Base-by-base conservation (phyloP, 2,329 filamentous ascomycete species). In the Beauveria sp. region DNA sequence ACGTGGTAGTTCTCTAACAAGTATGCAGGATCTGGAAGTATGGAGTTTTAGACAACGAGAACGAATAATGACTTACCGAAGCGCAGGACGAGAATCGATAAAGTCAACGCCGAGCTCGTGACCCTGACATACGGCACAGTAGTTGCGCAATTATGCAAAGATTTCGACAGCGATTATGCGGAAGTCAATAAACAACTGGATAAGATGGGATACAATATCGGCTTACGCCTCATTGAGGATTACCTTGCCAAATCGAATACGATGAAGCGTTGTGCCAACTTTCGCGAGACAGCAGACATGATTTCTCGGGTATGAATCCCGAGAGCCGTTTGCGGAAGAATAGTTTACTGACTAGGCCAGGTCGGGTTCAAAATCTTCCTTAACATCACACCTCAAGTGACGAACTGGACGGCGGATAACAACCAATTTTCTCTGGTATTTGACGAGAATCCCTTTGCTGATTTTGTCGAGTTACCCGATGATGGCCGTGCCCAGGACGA, bases 201-300 rank as follows among this genome's bases (percentile, higher is more conserved):
- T 73, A 96, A 93, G 78, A 99, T 99, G 95, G 95, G 95, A 61
- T 97, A 98, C 79, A 98, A 98, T 71, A 99, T 99, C 66, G 95
- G 95, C 31, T 82, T 98, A 71, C 90, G 95, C 43, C 78, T 99
- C 67, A 97, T 99, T 68, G 95, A 99, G 70, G 95, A 99, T 76
- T 99, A 97, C 71, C 86, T 99, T 20, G 95, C 95, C 69, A 98
- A 97, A 75, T 95, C 92, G 5, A 93, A 91, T 69, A 91, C 90
- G 2, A 88, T 88, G 83, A 90, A 91, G 68, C 84, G 92, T 66
- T 99, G 95, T 76, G 83, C 86, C 68, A 98, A 95, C 77, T 97
- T 99, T 72, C 85, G 90, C 63, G 95, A 99, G 74, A 98, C 95
- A 7, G 93, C 95, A 46, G 95, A 99, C 74, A 93, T 96, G 86